phyloP scores from a whole-genome alignment of 228 moss, liverwort and hornwort species.

The Sphagnum fallax region DNA sequence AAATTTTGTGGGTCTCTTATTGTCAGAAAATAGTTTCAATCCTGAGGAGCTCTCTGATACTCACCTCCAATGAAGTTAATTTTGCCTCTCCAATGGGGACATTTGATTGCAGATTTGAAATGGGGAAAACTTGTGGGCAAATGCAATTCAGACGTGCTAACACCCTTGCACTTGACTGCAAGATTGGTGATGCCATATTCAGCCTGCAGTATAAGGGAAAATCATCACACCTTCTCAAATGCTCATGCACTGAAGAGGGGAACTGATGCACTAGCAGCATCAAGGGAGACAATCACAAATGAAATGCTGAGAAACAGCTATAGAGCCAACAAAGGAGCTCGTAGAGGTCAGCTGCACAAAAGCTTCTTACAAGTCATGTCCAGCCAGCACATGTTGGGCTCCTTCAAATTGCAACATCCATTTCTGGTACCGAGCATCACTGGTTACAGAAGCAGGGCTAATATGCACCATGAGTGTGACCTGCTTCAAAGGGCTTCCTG shows the following conservation, averaged over 20 bases:
- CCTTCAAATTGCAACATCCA: slow-evolving; percentile 80
- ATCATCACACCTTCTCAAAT: not conserved
- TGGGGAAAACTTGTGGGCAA: slow-evolving; percentile 92
- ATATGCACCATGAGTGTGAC: slow-evolving; percentile 83
- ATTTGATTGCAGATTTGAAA: slow-evolving; percentile 50
- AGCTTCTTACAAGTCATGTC: slow-evolving; percentile 78
- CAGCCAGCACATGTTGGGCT: slow-evolving; percentile 85
- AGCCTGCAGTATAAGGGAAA: slow-evolving; percentile 29
- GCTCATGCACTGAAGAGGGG: too few relatives aligned
- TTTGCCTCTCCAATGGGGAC: not conserved
- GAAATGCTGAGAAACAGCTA: too few relatives aligned
- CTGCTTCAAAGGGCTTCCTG: slow-evolving; percentile 34
- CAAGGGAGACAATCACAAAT: not conserved
- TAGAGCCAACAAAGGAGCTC: too few relatives aligned
- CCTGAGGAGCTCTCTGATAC: not conserved
- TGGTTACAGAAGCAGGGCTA: slow-evolving; percentile 56
- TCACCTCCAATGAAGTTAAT: not conserved
- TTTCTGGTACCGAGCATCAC: slow-evolving; percentile 47
- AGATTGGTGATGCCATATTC: slow-evolving; percentile 67
- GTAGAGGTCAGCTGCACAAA: not conserved
- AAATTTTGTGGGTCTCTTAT: too few relatives aligned
- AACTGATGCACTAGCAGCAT: not conserved
- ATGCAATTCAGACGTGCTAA: slow-evolving; percentile 79
- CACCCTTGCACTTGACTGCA: slow-evolving; percentile 77
- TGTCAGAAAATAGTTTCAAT: too few relatives aligned